Evolutionary conservation across 768 basidiomycete genomes (phyloP).

Genomic region (Boletus huronensis): DNA sequence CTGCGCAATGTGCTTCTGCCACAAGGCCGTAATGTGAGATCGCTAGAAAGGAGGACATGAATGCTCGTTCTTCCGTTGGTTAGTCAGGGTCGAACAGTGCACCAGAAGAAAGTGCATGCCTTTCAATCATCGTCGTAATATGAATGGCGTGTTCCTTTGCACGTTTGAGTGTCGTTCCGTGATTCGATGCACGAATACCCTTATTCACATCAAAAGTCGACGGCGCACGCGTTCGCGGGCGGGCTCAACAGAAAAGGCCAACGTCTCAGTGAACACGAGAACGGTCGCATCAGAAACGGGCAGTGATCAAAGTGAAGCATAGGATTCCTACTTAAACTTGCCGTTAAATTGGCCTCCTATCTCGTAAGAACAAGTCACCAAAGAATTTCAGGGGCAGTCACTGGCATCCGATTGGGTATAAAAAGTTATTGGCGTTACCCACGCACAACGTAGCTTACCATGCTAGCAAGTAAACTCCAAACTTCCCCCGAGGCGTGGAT

Average conservation of each 20-base stretch:
- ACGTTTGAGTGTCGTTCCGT: not conserved
- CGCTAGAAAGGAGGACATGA: not conserved
- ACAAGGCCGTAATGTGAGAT: slow-evolving; percentile 14
- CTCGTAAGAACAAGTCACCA: slow-evolving; percentile 6
- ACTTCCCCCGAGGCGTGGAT: not conserved
- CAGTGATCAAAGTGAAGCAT: slow-evolving; percentile 4
- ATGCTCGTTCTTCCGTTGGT: not conserved
- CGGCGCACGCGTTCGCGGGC: slow-evolving; percentile 1
- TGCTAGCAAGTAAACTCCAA: not conserved
- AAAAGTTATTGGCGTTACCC: not conserved
- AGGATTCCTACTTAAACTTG: slow-evolving; percentile 1
- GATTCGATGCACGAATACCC: not conserved
- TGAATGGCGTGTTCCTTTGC: slow-evolving; percentile 6
- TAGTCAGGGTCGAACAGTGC: slow-evolving; percentile 15
- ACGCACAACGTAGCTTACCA: not conserved
- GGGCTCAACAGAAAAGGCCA: not conserved
- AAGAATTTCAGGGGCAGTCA: not conserved
- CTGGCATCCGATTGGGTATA: slow-evolving; percentile 3
- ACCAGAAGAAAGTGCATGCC: not conserved
- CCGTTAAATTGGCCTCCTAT: slow-evolving; percentile 4
- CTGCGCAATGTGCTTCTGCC: slow-evolving; percentile 10
- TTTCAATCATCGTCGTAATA: slow-evolving; percentile 1
- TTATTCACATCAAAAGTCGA: not conserved
- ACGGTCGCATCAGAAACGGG: not conserved
- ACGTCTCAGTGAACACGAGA: not conserved